A percentile compares a stretch with the other conserved stretches of the same genome.
Conservation (phyloP, 768 basidiomycete species). For the Rhodocollybia butyracea region DNA sequence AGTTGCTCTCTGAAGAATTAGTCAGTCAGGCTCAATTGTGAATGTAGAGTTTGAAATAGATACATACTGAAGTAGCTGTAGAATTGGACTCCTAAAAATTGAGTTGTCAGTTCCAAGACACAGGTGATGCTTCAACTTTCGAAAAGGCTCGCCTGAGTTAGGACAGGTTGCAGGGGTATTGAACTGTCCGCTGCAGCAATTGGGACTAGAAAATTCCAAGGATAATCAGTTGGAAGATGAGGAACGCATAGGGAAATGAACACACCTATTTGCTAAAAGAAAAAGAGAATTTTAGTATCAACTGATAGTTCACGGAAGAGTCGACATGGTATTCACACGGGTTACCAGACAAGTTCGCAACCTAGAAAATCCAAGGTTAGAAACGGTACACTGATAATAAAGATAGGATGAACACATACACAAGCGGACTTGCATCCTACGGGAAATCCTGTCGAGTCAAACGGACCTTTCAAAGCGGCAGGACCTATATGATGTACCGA, state of each 20-base stretch:
- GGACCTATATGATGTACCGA: slow-evolving; percentile 14
- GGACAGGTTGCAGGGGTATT: slow-evolving; percentile 45
- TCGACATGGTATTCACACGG: slow-evolving; percentile 30
- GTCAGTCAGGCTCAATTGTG: not conserved
- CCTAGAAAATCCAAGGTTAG: not conserved
- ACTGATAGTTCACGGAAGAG: slow-evolving; percentile 11
- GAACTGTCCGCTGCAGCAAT: slow-evolving; percentile 20
- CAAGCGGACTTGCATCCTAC: slow-evolving; percentile 46
- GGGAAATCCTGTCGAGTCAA: slow-evolving; percentile 28
- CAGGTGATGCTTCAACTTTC: slow-evolving; percentile 33
- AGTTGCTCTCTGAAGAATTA: slow-evolving; percentile 24
- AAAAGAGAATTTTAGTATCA: too few species aligned
- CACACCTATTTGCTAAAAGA: too few species aligned
- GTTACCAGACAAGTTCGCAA: slow-evolving; percentile 33
- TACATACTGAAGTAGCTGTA: not conserved
- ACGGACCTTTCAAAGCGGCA: slow-evolving; percentile 21
- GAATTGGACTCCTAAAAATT: not conserved
- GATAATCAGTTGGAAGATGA: slow-evolving; percentile 14
- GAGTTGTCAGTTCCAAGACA: not conserved
- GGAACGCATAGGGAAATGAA: slow-evolving; percentile 40
- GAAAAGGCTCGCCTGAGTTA: slow-evolving; percentile 39
- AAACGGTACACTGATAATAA: not conserved
- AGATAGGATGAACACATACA: slow-evolving; percentile 1
- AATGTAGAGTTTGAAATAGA: too few species aligned
- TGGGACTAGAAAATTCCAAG: slow-evolving; percentile 12